These are phyloP conservation scores for Suhomyces tanzawaensis DNA, from an alignment of 805 yeast species.

Conservation along the genomic window DNA sequence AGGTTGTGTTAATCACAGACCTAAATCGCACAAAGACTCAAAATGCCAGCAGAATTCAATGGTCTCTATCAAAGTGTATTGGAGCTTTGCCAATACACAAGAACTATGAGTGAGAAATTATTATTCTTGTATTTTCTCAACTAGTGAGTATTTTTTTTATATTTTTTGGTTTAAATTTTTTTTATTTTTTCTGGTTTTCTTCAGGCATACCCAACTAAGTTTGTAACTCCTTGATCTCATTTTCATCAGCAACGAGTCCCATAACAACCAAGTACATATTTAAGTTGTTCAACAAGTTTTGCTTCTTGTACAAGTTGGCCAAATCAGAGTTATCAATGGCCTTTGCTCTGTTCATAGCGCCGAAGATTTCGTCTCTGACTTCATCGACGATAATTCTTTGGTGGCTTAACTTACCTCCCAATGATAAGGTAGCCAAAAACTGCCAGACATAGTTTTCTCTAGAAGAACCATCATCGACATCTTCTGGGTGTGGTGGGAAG, in stretches of 20 bases:
- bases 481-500: slow-evolving; percentile 70
- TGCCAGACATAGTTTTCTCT: slow-evolving; percentile 81
- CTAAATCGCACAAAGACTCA: too few species aligned
- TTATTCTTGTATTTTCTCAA: too few species aligned
- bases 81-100: too few species aligned
- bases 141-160: slow-evolving; percentile 1
- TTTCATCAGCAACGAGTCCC: slow-evolving; percentile 91
- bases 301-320: slow-evolving; percentile 45
- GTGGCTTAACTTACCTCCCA: slow-evolving; percentile 86
- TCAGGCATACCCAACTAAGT: slow-evolving; percentile 10
- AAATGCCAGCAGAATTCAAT: too few species aligned
- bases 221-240: slow-evolving; percentile 75
- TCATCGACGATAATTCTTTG: slow-evolving; percentile 94
- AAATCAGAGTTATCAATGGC: slow-evolving; percentile 50
- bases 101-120: too few species aligned
- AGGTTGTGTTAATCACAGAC: too few species aligned
- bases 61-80: too few species aligned
- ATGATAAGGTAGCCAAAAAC: slow-evolving; percentile 87
- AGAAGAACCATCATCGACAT: slow-evolving; percentile 56
- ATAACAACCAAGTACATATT: slow-evolving; percentile 91
- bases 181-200: slow-evolving; percentile 1
- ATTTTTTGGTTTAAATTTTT: background rate
- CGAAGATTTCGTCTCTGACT: slow-evolving; percentile 88
- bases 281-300: slow-evolving; percentile 69
- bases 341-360: slow-evolving; percentile 78